phyloP scores from a whole-genome alignment of 208 protist genomes.

The Angomonas ambiguus region DNA sequence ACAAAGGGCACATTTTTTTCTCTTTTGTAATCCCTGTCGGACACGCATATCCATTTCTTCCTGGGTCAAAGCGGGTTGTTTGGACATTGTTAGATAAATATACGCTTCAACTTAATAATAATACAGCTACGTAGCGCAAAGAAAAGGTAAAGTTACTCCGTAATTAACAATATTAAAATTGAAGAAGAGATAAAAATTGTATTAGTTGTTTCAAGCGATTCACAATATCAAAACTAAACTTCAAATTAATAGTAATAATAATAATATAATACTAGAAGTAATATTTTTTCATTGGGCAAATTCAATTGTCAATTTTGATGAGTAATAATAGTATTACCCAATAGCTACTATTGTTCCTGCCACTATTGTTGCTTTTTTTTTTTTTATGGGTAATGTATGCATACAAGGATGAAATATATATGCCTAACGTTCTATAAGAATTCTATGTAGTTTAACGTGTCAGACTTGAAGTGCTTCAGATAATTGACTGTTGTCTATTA shows the following conservation, averaged over 20 bases:
- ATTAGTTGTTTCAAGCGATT: not conserved
- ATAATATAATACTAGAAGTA: not conserved
- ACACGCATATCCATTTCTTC: constrained; percentile 79
- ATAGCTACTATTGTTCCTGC: no score
- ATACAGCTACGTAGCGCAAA: not conserved
- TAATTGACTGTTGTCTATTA: no score
- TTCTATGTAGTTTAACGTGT: no score
- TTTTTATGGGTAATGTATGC: not conserved
- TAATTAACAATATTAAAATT: not conserved
- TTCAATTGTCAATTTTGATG: no score
- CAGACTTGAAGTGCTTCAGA: no score
- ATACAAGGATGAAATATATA: constrained; percentile 2
- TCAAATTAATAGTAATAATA: constrained; percentile 9
- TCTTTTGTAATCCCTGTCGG: constrained; percentile 88
- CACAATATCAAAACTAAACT: constrained; percentile 1
- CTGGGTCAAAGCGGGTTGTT: constrained; percentile 37
- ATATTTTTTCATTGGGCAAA: no score
- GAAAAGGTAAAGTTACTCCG: not conserved
- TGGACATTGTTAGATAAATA: constrained; percentile 12
- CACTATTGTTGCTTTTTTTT: no score
- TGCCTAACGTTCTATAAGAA: no score
- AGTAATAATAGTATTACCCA: no score
- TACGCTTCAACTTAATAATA: constrained; percentile 8
- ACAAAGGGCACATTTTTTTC: constrained; percentile 89
- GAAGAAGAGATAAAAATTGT: not conserved